Percentiles rank a stretch among this genome's conserved stretches.
phyloP scores from a whole-genome alignment of 2,329 filamentous ascomycete species.

The Phaeosphaeriaceae sp. region DNA sequence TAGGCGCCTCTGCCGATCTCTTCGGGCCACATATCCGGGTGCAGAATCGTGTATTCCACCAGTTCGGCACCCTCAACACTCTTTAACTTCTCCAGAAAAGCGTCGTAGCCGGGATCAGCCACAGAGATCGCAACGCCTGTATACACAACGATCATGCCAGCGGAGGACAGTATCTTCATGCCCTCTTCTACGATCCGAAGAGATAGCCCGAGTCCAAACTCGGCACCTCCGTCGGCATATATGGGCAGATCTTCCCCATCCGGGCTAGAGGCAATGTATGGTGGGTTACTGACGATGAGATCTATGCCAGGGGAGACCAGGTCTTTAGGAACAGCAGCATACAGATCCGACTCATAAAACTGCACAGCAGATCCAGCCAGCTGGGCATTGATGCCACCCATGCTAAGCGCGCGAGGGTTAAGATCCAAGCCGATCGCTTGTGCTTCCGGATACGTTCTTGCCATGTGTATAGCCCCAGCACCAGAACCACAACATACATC shows the following conservation, averaged over 20 bases:
- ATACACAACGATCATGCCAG: conserved; percentile 27
- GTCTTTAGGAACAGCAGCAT: conserved; percentile 17
- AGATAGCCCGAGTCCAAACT: conserved; percentile 30
- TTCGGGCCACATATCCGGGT: conserved; percentile 36
- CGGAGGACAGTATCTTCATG: conserved; percentile 19
- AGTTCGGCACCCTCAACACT: conserved; percentile 16
- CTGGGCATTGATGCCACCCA: conserved; percentile 24
- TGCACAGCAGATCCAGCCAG: conserved; percentile 17
- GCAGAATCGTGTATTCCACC: conserved; percentile 27
- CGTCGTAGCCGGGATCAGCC: conserved; percentile 21
- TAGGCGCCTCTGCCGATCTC: conserved; percentile 31
- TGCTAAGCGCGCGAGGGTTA: conserved; percentile 24
- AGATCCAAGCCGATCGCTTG: conserved; percentile 27
- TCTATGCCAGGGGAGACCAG: conserved; percentile 18
- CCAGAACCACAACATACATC: conserved; percentile 34
- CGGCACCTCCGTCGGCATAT: conserved; percentile 32
- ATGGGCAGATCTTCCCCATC: conserved; percentile 29
- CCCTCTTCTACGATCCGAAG: conserved; percentile 28
- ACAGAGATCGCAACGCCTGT: conserved; percentile 30
- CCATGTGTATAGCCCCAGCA: conserved; percentile 33
- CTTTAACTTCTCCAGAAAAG: conserved; percentile 24
- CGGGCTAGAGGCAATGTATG: conserved; percentile 31
- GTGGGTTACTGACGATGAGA: conserved; percentile 33
- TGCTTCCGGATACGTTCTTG: conserved; percentile 22
- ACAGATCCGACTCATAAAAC: conserved; percentile 29